Percentiles rank a stretch among this genome's conserved stretches.
Evolutionary conservation across 257 asterid species (phyloP).

Genomic region (Solanum tacnaense): DNA sequence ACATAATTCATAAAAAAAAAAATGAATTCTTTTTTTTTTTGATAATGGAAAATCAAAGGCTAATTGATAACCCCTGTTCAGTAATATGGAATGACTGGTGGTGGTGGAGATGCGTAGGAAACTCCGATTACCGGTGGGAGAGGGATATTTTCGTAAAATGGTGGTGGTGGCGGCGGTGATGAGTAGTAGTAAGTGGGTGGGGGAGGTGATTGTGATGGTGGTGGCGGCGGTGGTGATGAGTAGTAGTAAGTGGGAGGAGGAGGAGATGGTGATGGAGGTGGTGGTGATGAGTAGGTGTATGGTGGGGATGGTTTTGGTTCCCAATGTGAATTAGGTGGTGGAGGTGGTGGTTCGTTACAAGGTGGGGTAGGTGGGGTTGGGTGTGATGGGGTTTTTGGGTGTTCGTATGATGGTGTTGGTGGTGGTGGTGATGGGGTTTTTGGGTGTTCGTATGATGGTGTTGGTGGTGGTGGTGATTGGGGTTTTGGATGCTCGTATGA

Average conservation of each 20-base stretch:
- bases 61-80: background rate
- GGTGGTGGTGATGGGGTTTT: too few relatives aligned
- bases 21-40: background rate
- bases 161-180: constrained; percentile 13
- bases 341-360: background rate
- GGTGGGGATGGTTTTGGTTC: constrained; percentile 17
- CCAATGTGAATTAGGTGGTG: constrained; percentile 19
- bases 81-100: constrained; percentile 32
- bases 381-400: constrained; percentile 16
- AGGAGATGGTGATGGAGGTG: constrained; percentile 20
- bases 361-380: constrained; percentile 21
- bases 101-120: constrained; percentile 37
- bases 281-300: background rate
- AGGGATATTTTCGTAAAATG: constrained; percentile 13
- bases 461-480: constrained; percentile 1
- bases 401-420: constrained; percentile 8
- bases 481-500: too few relatives aligned
- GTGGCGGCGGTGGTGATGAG: constrained; percentile 20
- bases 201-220: constrained; percentile 17
- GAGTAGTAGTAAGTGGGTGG: constrained; percentile 2
- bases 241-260: constrained; percentile 13
- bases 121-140: constrained; percentile 26
- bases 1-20: background rate
- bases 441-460: background rate
- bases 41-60: background rate